phyloP scores from a whole-genome alignment of 2,329 filamentous ascomycete species.

The Thelonectria blattea region DNA sequence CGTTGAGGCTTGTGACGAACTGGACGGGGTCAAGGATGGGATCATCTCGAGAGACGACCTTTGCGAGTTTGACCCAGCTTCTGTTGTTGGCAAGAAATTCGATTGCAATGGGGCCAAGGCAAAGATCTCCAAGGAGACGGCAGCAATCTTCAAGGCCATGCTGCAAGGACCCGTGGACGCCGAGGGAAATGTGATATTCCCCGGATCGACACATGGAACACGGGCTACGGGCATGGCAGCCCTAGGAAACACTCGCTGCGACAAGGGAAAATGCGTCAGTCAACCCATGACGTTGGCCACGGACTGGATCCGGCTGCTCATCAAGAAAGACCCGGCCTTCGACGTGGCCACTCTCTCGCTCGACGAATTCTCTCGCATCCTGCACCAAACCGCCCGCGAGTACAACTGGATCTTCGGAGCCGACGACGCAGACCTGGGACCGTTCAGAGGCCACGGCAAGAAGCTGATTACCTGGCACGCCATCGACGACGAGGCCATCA shows the following conservation, averaged over 20 bases:
- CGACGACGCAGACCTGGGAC: constrained; percentile 12
- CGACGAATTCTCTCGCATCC: constrained; percentile 1
- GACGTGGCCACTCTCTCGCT: background rate
- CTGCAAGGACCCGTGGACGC: constrained; percentile 3
- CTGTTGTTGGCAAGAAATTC: constrained; percentile 17
- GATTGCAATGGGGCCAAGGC: background rate
- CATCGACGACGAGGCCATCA: constrained; percentile 4
- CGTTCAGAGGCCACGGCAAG: constrained; percentile 21
- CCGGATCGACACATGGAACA: background rate
- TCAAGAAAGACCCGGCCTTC: constrained; percentile 8
- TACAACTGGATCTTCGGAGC: constrained; percentile 15
- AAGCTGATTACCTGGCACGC: constrained; percentile 27
- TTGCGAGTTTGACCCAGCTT: constrained; percentile 28
- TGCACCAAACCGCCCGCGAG: background rate
- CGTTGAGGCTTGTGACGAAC: constrained; percentile 24
- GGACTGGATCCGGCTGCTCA: constrained; percentile 1
- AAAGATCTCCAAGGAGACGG: background rate
- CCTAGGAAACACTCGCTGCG: background rate
- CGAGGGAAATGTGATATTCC: constrained; percentile 4
- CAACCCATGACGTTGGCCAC: background rate
- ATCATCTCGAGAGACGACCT: constrained; percentile 30
- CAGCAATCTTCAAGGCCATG: constrained; percentile 7
- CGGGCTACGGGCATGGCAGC: background rate
- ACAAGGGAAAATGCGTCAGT: background rate
- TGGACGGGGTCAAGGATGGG: constrained; percentile 34